Evolutionary conservation across 202 grass and related monocot genomes (phyloP), one percentile per base, ranked within the genome.

Genomic region (Thinopyrum obtusiflorum): DNA sequence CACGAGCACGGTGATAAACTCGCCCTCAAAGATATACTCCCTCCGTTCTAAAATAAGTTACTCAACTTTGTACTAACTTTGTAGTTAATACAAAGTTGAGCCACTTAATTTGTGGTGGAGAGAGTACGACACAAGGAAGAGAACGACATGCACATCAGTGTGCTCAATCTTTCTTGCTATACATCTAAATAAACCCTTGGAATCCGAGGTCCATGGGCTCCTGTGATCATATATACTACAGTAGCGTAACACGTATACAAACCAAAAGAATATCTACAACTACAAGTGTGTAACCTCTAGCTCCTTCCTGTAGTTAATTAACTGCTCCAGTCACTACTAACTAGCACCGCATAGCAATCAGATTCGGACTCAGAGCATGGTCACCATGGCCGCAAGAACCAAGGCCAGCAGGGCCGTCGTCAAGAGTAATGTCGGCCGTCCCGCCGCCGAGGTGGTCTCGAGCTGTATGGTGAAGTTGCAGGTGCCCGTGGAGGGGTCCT

Each of bases 391-490:
- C 20, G 49, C 59, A 11, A 81, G 64, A 40, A 86, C 31, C 28
- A 84, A 31, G 31, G 84, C 13, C 26, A 89, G 44, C 31, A 68
- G 10, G 15, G 44, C 70, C 11, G n/a, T 55, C 32, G 9, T 1
- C 26, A 49, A 6, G 47, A 7, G 4, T 2, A 18, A 1, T 17
- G 0, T 24, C 40, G 59, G 14, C 20, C 44, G 20, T 25, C 23
- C 37, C 59, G 60, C 60, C 0, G 39, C 70, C 7, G 77, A 59
- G 37, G 87, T 83, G 47, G 61, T 9, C 44, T 3, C 57, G 77
- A 97, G 89, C 87, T 97, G 89, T 83, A 97, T 86, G 13, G 27
- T 94, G 77, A 97, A 97, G 86, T 84, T 93, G 77, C 95, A 94
- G 18, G 80, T 46, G 9, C 24, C 24, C 1, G 87, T 90, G 63